Base-by-base conservation (phyloP, 768 basidiomycete genomes). In the Hypholoma sublateritium region DNA sequence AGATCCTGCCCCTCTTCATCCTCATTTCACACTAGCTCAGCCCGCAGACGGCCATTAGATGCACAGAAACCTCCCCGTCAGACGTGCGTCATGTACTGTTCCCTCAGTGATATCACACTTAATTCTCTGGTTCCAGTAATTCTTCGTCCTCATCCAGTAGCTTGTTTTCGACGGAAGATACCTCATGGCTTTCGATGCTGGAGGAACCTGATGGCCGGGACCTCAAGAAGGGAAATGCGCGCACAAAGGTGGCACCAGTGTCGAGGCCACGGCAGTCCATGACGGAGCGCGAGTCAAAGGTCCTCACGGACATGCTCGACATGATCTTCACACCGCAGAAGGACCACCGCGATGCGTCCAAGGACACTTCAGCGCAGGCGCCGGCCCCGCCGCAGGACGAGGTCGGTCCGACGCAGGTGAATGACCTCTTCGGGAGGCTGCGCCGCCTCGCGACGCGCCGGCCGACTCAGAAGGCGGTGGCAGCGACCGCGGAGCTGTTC, bases 261-360 rank as follows among this genome's bases (percentile, higher is more conserved):
- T 43, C 52, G 24, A 45, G 42, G 21, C 60, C 50, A 24, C 61
- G 61, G 9, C 61, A 62, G 44, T 58, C 61, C 17, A 50, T 62
- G 55, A 56, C 61, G 21, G 84, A 83, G 0, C 79, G 80, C 44
- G 91, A 92, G 72, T 77, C 80, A 56, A 77, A 66, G 56, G 82
- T 82, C 4, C 87, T 92, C 61, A 82, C 88, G 63, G 84, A 86
- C 28, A 87, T 91, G 81, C 89, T 91, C 62, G 77, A 84, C 62
- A 70, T 87, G 71, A 83, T 91, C 36, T 89, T 91, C 67, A 75
- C 82, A 9, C 28, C 28, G n/a, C 57, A 53, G 12, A 58, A 57
- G 37, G 56, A 58, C 14, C 34, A 28, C 2, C 41, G 17, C 11
- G 28, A 36, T 3, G 81, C 14, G 77, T 41, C 49, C 64, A 59